Evolutionary conservation across 257 asterid species (phyloP).

Genomic region (Oldenlandia corymbosa): DNA sequence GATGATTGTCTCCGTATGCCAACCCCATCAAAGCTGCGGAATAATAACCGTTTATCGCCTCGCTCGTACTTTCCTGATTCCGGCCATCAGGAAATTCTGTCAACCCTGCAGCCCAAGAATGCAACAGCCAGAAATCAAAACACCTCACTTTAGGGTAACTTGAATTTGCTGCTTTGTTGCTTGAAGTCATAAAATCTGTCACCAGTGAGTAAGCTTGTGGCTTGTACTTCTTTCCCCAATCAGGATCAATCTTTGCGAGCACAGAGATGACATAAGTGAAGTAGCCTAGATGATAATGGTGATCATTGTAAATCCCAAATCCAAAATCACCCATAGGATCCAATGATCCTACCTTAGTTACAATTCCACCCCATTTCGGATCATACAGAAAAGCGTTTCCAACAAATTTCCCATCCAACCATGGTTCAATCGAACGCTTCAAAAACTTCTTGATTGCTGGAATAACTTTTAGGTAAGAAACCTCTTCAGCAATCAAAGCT

Average conservation of each 20-base stretch:
- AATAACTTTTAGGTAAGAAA: constrained; percentile 52
- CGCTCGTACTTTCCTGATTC: constrained; percentile 92
- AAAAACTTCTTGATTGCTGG: constrained; percentile 59
- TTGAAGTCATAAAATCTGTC: constrained; percentile 82
- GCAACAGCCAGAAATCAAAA: constrained; percentile 74
- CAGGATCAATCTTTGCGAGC: constrained; percentile 78
- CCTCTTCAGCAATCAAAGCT: constrained; percentile 90
- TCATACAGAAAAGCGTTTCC: constrained; percentile 80
- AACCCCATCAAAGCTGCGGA: constrained; percentile 94
- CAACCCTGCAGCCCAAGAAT: constrained; percentile 96
- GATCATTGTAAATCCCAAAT: constrained; percentile 81
- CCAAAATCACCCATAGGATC: constrained; percentile 91
- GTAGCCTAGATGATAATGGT: constrained; percentile 86
- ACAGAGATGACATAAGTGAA: constrained; percentile 80
- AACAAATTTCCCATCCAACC: constrained; percentile 77
- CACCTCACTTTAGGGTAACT: constrained; percentile 69
- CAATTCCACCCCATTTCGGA: constrained; percentile 86
- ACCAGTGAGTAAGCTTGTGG: constrained; percentile 69
- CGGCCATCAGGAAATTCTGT: constrained; percentile 91
- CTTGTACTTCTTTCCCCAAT: constrained; percentile 79
- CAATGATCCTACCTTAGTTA: constrained; percentile 66
- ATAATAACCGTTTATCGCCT: constrained; percentile 85
- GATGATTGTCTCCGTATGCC: constrained; percentile 84
- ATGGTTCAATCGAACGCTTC: constrained; percentile 81
- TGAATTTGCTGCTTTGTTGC: constrained; percentile 42